phyloP scores from a whole-genome alignment of 306 rosid genomes.

The Casuarina cunninghamiana region DNA sequence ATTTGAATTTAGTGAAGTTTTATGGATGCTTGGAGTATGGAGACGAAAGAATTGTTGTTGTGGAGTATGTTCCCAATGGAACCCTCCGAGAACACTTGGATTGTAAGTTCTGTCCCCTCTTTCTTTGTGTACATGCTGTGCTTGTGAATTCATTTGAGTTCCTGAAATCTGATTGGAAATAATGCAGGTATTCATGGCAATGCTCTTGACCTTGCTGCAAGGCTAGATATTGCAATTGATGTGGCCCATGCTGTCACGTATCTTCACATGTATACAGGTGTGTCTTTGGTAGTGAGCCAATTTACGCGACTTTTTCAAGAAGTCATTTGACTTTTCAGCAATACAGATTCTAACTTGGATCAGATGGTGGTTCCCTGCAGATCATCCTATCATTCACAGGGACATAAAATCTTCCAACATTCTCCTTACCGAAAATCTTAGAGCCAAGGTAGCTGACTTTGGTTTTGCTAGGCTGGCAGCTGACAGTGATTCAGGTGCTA shows the following conservation, averaged over 20 bases:
- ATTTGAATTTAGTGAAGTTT: constrained; percentile 80
- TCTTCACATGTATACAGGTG: constrained; percentile 95
- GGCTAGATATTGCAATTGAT: constrained; percentile 89
- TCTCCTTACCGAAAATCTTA: constrained; percentile 69
- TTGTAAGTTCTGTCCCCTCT: constrained; percentile 54
- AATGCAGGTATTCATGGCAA: constrained; percentile 67
- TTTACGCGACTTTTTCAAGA: constrained; percentile 11
- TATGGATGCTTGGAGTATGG: constrained; percentile 72
- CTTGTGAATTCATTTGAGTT: constrained; percentile 11
- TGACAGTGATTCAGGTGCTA: constrained; percentile 82
- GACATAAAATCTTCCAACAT: constrained; percentile 97
- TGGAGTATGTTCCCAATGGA: constrained; percentile 93
- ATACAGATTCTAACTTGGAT: constrained; percentile 18
- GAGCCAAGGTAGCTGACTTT: constrained; percentile 98
- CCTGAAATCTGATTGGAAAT: constrained; percentile 28
- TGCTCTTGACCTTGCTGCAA: constrained; percentile 65
- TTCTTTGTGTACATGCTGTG: constrained; percentile 16
- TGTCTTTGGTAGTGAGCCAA: constrained; percentile 9
- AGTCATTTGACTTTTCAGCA: constrained; percentile 5
- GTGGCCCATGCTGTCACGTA: constrained; percentile 97
- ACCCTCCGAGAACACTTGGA: constrained; percentile 93
- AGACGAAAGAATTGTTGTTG: constrained; percentile 76
- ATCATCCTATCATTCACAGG: constrained; percentile 93
- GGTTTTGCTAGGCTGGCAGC: constrained; percentile 93
- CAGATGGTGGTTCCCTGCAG: constrained; percentile 40